Conservation (phyloP, 1,284 basidiomycete genomes). For the Farysia itapuensis region DNA sequence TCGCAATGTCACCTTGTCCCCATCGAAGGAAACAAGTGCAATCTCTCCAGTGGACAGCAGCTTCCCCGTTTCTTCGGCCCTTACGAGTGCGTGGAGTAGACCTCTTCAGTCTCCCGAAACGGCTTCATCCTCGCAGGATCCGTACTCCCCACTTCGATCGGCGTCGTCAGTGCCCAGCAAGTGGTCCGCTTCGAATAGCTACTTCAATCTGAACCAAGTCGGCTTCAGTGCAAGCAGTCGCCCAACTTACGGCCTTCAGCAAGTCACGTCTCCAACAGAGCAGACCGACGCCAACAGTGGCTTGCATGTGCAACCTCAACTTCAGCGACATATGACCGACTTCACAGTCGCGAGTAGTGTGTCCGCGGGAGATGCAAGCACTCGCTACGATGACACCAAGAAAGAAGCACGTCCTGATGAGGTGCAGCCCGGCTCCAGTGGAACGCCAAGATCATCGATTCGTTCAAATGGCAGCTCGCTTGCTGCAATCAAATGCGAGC, state of each 20-base stretch:
- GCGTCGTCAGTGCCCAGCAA: conserved; percentile 12
- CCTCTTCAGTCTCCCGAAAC: conserved; percentile 23
- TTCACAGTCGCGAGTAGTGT: conserved; percentile 34
- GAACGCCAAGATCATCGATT: too few relatives aligned
- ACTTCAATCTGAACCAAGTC: conserved; percentile 1
- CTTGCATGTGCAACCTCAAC: too few relatives aligned
- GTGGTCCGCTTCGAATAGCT: conserved; percentile 2
- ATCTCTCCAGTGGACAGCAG: conserved; percentile 40
- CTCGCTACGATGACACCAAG: too few relatives aligned
- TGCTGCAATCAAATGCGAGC: too few relatives aligned
- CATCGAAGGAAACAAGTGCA: too few relatives aligned
- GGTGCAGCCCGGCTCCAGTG: too few relatives aligned
- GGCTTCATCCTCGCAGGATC: conserved; percentile 25
- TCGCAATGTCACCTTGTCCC: too few relatives aligned
- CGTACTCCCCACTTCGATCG: conserved; percentile 14
- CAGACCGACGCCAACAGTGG: too few relatives aligned
- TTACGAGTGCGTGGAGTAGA: conserved; percentile 35
- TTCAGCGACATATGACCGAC: too few relatives aligned
- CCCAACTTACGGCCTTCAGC: conserved; percentile 11
- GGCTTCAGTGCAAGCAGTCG: conserved; percentile 1
- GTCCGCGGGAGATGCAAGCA: too few relatives aligned
- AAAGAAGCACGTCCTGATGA: too few relatives aligned
- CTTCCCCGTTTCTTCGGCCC: conserved; percentile 29
- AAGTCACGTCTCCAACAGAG: conserved; percentile 11
- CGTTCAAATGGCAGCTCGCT: too few relatives aligned